Conservation (phyloP, 1,284 basidiomycete species). For the Termitomyces sp. region DNA sequence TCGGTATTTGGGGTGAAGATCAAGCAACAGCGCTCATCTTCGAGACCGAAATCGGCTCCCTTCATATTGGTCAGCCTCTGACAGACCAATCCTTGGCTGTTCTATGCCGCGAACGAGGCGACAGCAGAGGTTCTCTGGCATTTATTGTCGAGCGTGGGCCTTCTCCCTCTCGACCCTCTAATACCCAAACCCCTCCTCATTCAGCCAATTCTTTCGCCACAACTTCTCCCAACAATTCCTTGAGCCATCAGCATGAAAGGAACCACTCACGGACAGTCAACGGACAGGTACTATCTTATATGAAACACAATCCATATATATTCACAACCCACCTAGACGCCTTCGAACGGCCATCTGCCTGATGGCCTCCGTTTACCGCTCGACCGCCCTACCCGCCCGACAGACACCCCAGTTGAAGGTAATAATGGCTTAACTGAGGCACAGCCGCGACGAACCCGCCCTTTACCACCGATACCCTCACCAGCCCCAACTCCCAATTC, state of each 20-base stretch:
- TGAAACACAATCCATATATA: not conserved
- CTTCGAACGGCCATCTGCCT: not conserved
- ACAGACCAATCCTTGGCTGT: conserved; percentile 11
- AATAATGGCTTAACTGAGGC: not conserved
- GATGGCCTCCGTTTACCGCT: conserved; percentile 2
- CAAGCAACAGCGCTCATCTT: conserved; percentile 15
- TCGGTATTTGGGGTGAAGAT: conserved; percentile 15
- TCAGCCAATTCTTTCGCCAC: not conserved
- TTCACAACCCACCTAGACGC: not conserved
- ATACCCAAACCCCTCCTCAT: conserved; percentile 3
- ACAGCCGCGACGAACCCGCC: conserved; percentile 16
- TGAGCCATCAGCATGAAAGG: conserved; percentile 5
- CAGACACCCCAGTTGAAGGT: conserved; percentile 6
- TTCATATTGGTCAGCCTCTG: conserved; percentile 15
- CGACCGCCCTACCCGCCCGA: conserved; percentile 7
- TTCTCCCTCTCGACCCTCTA: not conserved
- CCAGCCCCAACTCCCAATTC: conserved; percentile 8
- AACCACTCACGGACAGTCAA: conserved; percentile 6
- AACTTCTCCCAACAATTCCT: not conserved
- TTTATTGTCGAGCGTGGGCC: conserved; percentile 15
- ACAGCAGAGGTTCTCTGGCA: conserved; percentile 16
- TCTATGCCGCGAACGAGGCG: conserved; percentile 16
- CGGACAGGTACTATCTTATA: conserved; percentile 6
- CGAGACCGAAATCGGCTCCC: conserved; percentile 18
- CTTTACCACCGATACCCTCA: conserved; percentile 19